Conservation (phyloP, 2,329 filamentous ascomycete genomes). For the Epichloe sp. region DNA sequence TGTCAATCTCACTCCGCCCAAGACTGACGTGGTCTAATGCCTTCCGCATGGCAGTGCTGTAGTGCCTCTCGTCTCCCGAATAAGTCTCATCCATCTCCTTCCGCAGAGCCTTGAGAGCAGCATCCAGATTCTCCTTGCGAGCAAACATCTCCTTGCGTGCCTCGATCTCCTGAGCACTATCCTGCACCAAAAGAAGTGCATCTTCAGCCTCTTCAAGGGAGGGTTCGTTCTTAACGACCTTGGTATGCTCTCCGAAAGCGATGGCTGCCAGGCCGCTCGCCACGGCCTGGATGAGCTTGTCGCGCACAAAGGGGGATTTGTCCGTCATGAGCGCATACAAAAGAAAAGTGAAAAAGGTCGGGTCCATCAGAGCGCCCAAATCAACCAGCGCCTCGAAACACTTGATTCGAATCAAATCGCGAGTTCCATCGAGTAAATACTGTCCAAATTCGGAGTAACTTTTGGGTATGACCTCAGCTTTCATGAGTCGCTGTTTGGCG, state of each 20-base stretch:
- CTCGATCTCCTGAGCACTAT: constrained; percentile 36
- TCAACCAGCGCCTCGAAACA: constrained; percentile 52
- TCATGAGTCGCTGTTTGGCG: constrained; percentile 50
- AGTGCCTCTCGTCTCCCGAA: constrained; percentile 22
- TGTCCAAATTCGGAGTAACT: constrained; percentile 44
- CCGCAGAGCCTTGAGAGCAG: constrained; percentile 33
- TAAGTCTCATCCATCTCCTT: constrained; percentile 32
- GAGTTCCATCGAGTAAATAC: constrained; percentile 51
- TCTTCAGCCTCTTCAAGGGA: constrained; percentile 23
- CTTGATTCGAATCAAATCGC: constrained; percentile 51
- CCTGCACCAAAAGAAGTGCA: constrained; percentile 26
- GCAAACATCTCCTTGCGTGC: constrained; percentile 50
- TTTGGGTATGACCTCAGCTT: constrained; percentile 44
- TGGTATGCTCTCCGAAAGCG: constrained; percentile 47
- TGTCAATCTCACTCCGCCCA: constrained; percentile 28
- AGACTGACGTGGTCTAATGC: constrained; percentile 27
- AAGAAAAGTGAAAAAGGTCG: constrained; percentile 41
- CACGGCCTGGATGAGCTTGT: constrained; percentile 45
- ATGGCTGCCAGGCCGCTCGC: constrained; percentile 47
- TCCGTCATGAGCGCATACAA: constrained; percentile 47
- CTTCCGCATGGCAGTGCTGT: constrained; percentile 29
- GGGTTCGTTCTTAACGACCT: constrained; percentile 27
- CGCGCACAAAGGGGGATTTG: constrained; percentile 46
- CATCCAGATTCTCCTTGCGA: constrained; percentile 48
- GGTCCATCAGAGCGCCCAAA: constrained; percentile 45